A percentile compares a stretch with the other conserved stretches of the same genome.
Conservation (phyloP, 768 basidiomycete genomes). For the Podaxis sp. region DNA sequence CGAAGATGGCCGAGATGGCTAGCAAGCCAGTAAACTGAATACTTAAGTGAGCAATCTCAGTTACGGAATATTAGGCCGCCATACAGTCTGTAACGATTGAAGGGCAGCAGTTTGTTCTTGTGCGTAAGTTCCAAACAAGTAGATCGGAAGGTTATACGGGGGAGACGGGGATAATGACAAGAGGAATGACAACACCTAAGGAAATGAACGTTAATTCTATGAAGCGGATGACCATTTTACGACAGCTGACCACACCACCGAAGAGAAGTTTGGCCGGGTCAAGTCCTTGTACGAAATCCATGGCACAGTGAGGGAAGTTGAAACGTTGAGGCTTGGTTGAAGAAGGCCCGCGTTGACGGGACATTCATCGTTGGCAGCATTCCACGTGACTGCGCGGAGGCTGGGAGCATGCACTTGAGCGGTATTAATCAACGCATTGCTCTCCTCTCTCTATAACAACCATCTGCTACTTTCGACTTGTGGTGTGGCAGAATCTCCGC, state of each 20-base stretch:
- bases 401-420: background rate
- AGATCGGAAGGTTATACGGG: slow-evolving; percentile 79
- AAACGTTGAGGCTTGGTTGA: slow-evolving; percentile 2
- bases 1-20: slow-evolving; percentile 60
- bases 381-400: background rate
- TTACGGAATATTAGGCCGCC: slow-evolving; percentile 18
- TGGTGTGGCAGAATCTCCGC: background rate
- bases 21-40: slow-evolving; percentile 66
- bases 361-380: background rate
- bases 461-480: background rate
- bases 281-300: slow-evolving; percentile 71
- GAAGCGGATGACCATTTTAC: background rate
- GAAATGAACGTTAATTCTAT: background rate
- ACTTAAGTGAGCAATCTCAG: slow-evolving; percentile 4
- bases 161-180: slow-evolving; percentile 58
- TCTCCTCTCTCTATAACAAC: background rate
- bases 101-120: slow-evolving; percentile 67
- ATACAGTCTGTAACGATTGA: slow-evolving; percentile 65
- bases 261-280: slow-evolving; percentile 73
- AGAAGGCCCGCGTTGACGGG: background rate
- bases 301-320: slow-evolving; percentile 22
- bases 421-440: background rate
- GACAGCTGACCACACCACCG: slow-evolving; percentile 53
- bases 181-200: slow-evolving; percentile 61
- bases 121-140: slow-evolving; percentile 74